phyloP scores from a whole-genome alignment of 192 early-diverging fungal species.

The Backusella westeae region DNA sequence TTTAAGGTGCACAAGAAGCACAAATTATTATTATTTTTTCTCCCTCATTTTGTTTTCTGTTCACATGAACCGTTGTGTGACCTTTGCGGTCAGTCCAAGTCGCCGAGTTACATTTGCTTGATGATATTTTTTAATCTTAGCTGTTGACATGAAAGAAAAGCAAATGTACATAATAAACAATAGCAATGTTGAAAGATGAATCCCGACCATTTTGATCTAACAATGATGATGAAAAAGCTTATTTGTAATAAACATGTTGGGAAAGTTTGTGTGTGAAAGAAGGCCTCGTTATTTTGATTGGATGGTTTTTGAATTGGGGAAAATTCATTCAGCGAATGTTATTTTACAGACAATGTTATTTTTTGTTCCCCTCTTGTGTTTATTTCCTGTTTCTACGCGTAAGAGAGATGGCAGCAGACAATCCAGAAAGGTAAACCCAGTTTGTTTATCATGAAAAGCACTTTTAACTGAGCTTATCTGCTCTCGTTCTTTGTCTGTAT shows the following conservation, averaged over 20 bases:
- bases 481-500: not conserved
- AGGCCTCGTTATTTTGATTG: not conserved
- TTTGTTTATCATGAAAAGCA: not conserved
- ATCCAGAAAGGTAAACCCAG: not conserved
- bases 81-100: not conserved
- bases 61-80: not conserved
- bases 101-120: not conserved
- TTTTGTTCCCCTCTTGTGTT: not conserved
- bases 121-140: not conserved
- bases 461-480: not conserved
- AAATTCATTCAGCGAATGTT: not conserved
- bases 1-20: not conserved
- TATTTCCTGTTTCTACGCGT: constrained; percentile 2
- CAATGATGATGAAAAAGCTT: not conserved
- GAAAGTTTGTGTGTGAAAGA: not conserved
- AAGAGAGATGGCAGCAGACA: constrained; percentile 2
- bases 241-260: not conserved
- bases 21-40: not conserved
- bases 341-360: not conserved
- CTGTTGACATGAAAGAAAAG: not conserved
- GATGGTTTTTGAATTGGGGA: not conserved
- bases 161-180: not conserved
- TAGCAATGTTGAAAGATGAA: not conserved
- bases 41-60: not conserved
- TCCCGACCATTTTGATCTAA: not conserved